Evolutionary conservation across 2,329 filamentous ascomycete species (phyloP).

Genomic region (Aureobasidium namibiae): DNA sequence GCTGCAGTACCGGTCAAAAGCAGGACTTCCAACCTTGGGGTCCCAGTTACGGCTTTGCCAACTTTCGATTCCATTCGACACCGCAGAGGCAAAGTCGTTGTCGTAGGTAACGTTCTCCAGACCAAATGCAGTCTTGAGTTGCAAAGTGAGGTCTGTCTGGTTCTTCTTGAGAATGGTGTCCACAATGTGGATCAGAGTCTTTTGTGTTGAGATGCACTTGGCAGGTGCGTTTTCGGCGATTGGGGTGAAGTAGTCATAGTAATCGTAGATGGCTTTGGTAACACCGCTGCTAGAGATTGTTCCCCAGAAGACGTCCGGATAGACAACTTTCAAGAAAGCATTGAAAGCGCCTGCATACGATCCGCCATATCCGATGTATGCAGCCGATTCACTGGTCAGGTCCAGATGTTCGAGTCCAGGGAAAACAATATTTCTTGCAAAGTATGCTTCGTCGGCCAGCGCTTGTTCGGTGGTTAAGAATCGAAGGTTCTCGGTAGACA

Average conservation of each 20-base stretch:
- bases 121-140: constrained; percentile 48
- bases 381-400: constrained; percentile 55
- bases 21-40: constrained; percentile 40
- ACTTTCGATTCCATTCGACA: constrained; percentile 19
- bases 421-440: constrained; percentile 65
- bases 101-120: constrained; percentile 37
- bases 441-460: constrained; percentile 72
- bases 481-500: constrained; percentile 62
- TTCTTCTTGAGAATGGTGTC: constrained; percentile 51
- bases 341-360: constrained; percentile 76
- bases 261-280: constrained; percentile 68
- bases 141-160: constrained; percentile 30
- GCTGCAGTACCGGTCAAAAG: constrained; percentile 47
- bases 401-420: constrained; percentile 59
- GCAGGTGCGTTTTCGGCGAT: constrained; percentile 48
- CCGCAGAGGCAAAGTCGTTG: constrained; percentile 1
- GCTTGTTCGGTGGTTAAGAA: constrained; percentile 81
- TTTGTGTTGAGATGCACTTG: constrained; percentile 57
- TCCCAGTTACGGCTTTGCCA: constrained; percentile 57
- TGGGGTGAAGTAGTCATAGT: constrained; percentile 58
- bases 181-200: constrained; percentile 51
- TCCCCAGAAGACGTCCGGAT: constrained; percentile 71
- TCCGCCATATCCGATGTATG: constrained; percentile 75
- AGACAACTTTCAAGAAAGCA: constrained; percentile 65
- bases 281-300: constrained; percentile 76